Evolutionary conservation across 2,329 filamentous ascomycete genomes (phyloP).

Genomic region (Cercospora nicotianae): DNA sequence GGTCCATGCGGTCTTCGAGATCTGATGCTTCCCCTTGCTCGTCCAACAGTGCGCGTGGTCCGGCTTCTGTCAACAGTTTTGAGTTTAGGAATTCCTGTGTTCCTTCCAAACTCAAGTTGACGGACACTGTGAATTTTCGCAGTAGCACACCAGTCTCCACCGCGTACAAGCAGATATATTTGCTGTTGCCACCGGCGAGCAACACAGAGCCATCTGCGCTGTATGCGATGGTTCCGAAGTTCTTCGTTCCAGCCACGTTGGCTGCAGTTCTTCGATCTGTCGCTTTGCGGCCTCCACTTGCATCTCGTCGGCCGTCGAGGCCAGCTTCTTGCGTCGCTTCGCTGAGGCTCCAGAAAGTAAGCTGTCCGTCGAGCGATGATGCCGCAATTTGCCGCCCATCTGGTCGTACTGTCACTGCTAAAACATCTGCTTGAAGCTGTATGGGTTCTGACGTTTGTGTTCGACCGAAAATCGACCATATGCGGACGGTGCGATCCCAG

Average conservation of each 20-base stretch:
- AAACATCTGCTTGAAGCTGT: slow-evolving; percentile 85
- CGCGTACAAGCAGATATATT: slow-evolving; percentile 98
- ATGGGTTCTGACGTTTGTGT: slow-evolving; percentile 94
- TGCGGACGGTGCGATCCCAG: slow-evolving; percentile 92
- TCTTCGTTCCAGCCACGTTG: slow-evolving; percentile 86
- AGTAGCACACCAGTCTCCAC: slow-evolving; percentile 85
- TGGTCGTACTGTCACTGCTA: slow-evolving; percentile 82
- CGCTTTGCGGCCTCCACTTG: slow-evolving; percentile 86
- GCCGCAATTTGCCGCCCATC: slow-evolving; percentile 90
- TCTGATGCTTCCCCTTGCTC: slow-evolving; percentile 86
- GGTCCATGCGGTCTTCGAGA: slow-evolving; percentile 78
- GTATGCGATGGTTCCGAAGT: slow-evolving; percentile 83
- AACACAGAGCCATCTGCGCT: slow-evolving; percentile 90
- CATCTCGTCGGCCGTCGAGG: slow-evolving; percentile 85
- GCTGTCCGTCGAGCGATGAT: slow-evolving; percentile 86
- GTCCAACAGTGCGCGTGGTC: slow-evolving; percentile 80
- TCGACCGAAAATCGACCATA: slow-evolving; percentile 93
- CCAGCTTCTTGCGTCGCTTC: slow-evolving; percentile 84
- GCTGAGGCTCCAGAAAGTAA: slow-evolving; percentile 91
- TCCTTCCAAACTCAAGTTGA: slow-evolving; percentile 92
- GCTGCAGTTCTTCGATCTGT: slow-evolving; percentile 88
- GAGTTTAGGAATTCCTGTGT: slow-evolving; percentile 98
- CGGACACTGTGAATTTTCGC: slow-evolving; percentile 92
- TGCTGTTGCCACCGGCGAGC: slow-evolving; percentile 91
- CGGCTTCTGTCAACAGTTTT: slow-evolving; percentile 85